Evolutionary conservation across 2,329 filamentous ascomycete genomes (phyloP).

Genomic region (Stenocarpella maydis): DNA sequence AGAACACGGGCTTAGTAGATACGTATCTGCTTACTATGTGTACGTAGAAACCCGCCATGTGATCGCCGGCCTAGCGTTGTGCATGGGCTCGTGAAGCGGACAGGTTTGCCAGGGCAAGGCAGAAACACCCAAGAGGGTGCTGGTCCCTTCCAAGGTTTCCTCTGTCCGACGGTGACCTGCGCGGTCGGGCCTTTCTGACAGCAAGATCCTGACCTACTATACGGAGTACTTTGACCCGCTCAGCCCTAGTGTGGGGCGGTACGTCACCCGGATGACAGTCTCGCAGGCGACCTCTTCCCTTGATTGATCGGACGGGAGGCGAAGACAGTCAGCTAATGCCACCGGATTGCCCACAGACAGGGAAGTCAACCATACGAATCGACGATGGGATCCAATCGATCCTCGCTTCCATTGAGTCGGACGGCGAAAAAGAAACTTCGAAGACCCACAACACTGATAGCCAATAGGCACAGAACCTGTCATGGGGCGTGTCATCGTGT

Average conservation of each 20-base stretch:
- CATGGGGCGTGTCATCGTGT: slow-evolving; percentile 15
- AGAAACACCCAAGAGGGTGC: slow-evolving; percentile 19
- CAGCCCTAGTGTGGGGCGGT: slow-evolving; percentile 34
- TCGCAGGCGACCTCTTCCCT: slow-evolving; percentile 5
- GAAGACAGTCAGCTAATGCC: slow-evolving; percentile 22
- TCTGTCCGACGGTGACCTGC: neutral
- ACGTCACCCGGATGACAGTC: slow-evolving; percentile 32
- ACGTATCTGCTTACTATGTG: slow-evolving; percentile 21
- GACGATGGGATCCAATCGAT: neutral
- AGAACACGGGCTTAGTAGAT: no score
- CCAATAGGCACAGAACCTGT: slow-evolving; percentile 13
- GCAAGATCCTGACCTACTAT: slow-evolving; percentile 7
- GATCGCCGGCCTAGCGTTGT: slow-evolving; percentile 23
- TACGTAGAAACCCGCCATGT: slow-evolving; percentile 21
- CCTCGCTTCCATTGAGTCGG: neutral
- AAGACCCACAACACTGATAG: neutral
- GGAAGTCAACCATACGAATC: neutral
- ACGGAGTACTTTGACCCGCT: neutral
- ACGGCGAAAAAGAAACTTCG: slow-evolving; percentile 5
- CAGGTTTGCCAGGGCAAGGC: slow-evolving; percentile 25
- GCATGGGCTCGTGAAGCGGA: slow-evolving; percentile 15
- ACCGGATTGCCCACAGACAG: slow-evolving; percentile 17
- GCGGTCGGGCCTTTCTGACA: slow-evolving; percentile 11
- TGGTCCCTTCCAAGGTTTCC: no score
- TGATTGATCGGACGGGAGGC: slow-evolving; percentile 25